Evolutionary conservation across 305 asterid genomes (phyloP).

Genomic region (Fraxinus greggii): DNA sequence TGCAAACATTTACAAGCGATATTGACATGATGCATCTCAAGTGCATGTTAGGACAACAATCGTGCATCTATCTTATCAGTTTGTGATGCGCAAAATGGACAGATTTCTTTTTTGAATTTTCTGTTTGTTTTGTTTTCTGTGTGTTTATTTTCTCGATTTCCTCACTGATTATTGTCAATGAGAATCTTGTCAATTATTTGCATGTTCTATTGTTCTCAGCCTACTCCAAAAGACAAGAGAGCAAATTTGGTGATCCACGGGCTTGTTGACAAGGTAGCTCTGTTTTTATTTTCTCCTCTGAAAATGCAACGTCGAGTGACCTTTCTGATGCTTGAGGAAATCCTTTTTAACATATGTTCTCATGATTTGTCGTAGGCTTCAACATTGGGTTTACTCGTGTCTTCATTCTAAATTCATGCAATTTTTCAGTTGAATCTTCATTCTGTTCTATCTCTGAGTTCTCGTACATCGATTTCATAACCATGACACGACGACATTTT

Average conservation of each 20-base stretch:
- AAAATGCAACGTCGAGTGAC: not conserved
- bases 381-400: not conserved
- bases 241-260: slow-evolving; percentile 92
- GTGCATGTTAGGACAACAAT: slow-evolving; percentile 2
- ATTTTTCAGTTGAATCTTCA: not conserved
- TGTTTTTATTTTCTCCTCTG: not conserved
- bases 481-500: not conserved
- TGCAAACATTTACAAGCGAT: not conserved
- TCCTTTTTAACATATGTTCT: not conserved
- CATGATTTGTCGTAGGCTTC: not conserved
- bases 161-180: not conserved
- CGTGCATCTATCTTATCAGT: not conserved
- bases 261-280: slow-evolving; percentile 76
- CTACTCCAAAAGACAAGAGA: slow-evolving; percentile 95
- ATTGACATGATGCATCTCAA: not conserved
- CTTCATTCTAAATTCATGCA: not conserved
- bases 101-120: not conserved
- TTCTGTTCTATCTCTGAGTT: not conserved
- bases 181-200: too few relatives aligned
- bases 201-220: not conserved
- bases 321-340: slow-evolving; percentile 2
- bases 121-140: not conserved
- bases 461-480: not conserved
- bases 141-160: not conserved
- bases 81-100: not conserved